phyloP scores from a whole-genome alignment of 2,329 filamentous ascomycete genomes.

The Alternaria longipes region DNA sequence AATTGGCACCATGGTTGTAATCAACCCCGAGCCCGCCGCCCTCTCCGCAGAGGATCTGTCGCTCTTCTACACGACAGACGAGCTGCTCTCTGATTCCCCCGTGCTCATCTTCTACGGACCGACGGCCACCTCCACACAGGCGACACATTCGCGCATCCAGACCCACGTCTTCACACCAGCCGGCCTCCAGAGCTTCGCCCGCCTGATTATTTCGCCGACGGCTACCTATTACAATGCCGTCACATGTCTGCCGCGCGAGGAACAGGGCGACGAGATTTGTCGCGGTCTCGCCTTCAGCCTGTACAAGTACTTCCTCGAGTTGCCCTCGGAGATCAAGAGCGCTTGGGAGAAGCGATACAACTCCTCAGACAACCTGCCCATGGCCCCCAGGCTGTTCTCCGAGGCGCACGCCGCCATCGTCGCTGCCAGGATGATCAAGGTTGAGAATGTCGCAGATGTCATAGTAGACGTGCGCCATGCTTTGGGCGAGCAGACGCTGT shows the following conservation, averaged over 20 bases:
- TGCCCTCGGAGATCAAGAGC: conserved; percentile 78
- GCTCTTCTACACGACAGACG: conserved; percentile 89
- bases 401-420: conserved; percentile 94
- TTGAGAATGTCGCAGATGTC: conserved; percentile 78
- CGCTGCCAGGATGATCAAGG: conserved; percentile 82
- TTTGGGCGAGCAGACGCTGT: conserved; percentile 81
- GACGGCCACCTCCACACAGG: conserved; percentile 86
- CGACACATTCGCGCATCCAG: conserved; percentile 92
- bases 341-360: conserved; percentile 67
- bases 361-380: conserved; percentile 66
- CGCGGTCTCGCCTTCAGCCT: conserved; percentile 91
- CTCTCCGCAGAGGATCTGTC: conserved; percentile 82
- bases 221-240: conserved; percentile 92
- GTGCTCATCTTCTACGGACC: conserved; percentile 92
- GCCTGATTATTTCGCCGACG: conserved; percentile 91
- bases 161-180: conserved; percentile 90
- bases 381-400: conserved; percentile 76
- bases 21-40: conserved; percentile 77
- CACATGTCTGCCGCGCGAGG: conserved; percentile 87
- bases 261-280: conserved; percentile 93
- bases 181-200: conserved; percentile 87
- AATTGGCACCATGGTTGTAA: conserved; percentile 75
- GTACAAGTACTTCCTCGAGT: conserved; percentile 91
- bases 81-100: conserved; percentile 80
- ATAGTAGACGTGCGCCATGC: conserved; percentile 77